Evolutionary conservation across 345 rosid species (phyloP).

Genomic region (Boechera divaricarpa): DNA sequence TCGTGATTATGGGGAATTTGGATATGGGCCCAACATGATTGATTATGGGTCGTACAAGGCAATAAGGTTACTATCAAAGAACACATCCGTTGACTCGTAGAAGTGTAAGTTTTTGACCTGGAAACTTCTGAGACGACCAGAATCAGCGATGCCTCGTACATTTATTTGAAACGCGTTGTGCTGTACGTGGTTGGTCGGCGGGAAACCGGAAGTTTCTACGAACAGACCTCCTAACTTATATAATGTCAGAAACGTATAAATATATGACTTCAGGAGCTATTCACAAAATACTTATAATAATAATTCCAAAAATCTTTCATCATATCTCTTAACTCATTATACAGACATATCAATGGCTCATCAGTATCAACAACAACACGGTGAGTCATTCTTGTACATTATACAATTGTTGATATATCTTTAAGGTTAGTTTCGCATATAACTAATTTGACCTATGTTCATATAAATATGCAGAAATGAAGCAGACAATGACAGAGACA

Average conservation of each 20-base stretch:
- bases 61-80: no score
- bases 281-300: not conserved
- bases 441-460: not conserved
- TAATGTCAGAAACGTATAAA: conserved; percentile 8
- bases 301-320: not conserved
- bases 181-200: not conserved
- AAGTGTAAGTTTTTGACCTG: not conserved
- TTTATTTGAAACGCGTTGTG: not conserved
- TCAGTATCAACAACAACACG: conserved; percentile 16
- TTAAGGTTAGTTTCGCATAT: not conserved
- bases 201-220: conserved; percentile 17
- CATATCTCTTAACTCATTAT: not conserved
- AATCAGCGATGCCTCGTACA: not conserved
- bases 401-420: not conserved
- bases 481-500: conserved; percentile 15
- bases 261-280: not conserved
- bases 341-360: not conserved
- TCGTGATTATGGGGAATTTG: no score
- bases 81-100: no score
- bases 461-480: conserved; percentile 18
- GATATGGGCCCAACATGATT: no score
- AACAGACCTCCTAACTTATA: not conserved
- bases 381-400: conserved; percentile 8
- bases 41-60: no score
- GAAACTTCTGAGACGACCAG: conserved; percentile 5